A percentile compares a stretch with the other conserved stretches of the same genome.
Evolutionary conservation across 2,329 filamentous ascomycete genomes (phyloP).

Genomic region (Aphanoascus verrucosus): DNA sequence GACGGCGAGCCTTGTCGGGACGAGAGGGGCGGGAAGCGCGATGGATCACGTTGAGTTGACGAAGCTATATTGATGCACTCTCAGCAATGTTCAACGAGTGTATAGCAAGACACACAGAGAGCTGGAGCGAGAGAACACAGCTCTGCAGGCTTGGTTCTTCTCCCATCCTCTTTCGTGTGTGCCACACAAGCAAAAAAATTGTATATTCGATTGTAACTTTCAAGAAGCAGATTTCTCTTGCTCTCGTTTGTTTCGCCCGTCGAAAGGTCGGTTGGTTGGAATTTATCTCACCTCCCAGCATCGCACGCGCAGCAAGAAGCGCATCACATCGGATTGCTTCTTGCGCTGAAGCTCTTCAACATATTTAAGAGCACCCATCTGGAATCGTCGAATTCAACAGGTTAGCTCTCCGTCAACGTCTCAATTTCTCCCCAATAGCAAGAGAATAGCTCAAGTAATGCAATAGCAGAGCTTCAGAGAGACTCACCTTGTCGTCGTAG

Average conservation of each 20-base stretch:
- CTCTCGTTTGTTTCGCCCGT: neutral
- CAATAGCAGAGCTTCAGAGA: neutral
- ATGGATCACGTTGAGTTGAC: constrained; percentile 99
- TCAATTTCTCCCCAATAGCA: constrained; percentile 2
- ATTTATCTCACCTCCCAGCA: constrained; percentile 80
- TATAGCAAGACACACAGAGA: constrained; percentile 61
- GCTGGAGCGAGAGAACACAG: constrained; percentile 14
- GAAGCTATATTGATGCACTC: constrained; percentile 99
- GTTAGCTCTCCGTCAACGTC: constrained; percentile 1
- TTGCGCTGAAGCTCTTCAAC: constrained; percentile 99
- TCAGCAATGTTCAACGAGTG: constrained; percentile 99
- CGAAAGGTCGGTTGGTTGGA: neutral
- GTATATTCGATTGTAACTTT: neutral
- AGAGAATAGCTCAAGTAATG: neutral
- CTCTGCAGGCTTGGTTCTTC: neutral
- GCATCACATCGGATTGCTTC: constrained; percentile 99
- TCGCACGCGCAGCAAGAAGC: constrained; percentile 98
- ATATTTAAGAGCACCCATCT: constrained; percentile 99
- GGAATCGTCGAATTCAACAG: neutral
- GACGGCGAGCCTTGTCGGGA: constrained; percentile 93
- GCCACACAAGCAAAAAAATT: constrained; percentile 13
- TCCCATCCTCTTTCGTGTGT: constrained; percentile 11
- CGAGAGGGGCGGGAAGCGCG: constrained; percentile 85
- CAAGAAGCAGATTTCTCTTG: constrained; percentile 5
- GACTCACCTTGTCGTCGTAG: constrained; percentile 38